A percentile compares a stretch with the other conserved stretches of the same genome.
Evolutionary conservation across 768 basidiomycete genomes (phyloP).

Genomic region (Pholiota conissans): DNA sequence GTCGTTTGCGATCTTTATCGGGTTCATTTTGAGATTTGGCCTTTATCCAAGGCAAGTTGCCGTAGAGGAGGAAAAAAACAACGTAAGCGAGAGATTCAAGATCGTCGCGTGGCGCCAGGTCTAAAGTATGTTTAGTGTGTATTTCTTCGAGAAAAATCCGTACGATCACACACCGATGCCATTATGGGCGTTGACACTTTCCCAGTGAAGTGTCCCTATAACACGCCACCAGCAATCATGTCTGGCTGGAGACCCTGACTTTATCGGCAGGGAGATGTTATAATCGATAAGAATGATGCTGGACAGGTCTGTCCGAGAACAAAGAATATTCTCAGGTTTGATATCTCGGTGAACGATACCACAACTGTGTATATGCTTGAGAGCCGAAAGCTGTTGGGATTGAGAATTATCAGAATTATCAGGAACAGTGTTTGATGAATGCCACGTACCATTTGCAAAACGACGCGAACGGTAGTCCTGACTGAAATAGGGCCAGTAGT

Average conservation of each 20-base stretch:
- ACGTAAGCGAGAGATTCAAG: conserved; percentile 57
- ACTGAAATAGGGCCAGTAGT: conserved; percentile 13
- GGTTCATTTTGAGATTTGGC: conserved; percentile 11
- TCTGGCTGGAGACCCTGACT: conserved; percentile 14
- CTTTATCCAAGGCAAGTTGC: conserved; percentile 31
- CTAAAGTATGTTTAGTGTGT: conserved; percentile 1
- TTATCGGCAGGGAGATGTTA: conserved; percentile 24
- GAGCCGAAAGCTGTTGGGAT: conserved; percentile 20
- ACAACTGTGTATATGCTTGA: conserved; percentile 30
- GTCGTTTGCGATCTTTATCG: conserved; percentile 11
- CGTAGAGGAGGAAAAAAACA: conserved; percentile 54
- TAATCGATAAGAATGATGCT: conserved; percentile 32
- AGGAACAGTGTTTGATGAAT: neutral
- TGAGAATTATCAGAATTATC: too few species aligned
- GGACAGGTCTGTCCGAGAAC: conserved; percentile 20
- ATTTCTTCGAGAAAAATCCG: too few species aligned
- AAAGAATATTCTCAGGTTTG: conserved; percentile 35
- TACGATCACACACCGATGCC: conserved; percentile 26
- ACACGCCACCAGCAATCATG: conserved; percentile 20
- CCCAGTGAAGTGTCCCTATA: conserved; percentile 30
- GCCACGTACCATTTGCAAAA: conserved; percentile 23
- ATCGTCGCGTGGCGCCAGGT: conserved; percentile 46
- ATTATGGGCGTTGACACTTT: conserved; percentile 32
- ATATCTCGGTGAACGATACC: conserved; percentile 37
- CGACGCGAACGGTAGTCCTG: conserved; percentile 22